Base-by-base conservation (phyloP, 2,329 filamentous ascomycete genomes). In the Mycosphaerella arachidis region DNA sequence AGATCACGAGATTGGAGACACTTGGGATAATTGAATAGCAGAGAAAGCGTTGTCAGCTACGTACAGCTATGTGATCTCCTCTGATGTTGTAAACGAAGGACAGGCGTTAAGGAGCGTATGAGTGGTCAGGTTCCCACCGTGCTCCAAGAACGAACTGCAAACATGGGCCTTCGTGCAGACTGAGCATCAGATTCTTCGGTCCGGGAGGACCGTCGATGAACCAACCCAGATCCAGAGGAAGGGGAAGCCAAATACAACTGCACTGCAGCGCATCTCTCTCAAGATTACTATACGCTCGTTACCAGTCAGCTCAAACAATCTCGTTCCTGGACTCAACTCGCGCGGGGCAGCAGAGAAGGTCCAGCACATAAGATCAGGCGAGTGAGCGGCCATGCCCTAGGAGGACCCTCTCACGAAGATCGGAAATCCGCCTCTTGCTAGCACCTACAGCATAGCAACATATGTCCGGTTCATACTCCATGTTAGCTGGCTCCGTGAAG, bases 381-480 rank as follows among this genome's bases (percentile, higher is more conserved):
- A 71, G 63, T 66, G 70, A 72, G 67, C 68, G 69, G 65, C 65
- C 70, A 73, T 73, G 58, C 71, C 70, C 71, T 62, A 71, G 70
- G 55, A 63, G 64, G 62, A 65, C 63, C 65, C 66, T 69, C 68
- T 68, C 67, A 61, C 67, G 62, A 70, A 66, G 68, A 71, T 70
- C 62, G 61, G 66, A 64, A 66, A 63, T 64, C 61, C 69, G 59
- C 68, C 70, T 71, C 67, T 66, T 72, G 69, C 65, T 68, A 68
- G 66, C 66, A 51, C 62, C 62, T 58, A 50, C 52, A 66, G 62
- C 57, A 68, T 68, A 67, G 59, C 69, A 72, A 69, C 70, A 73
- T 54, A 67, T 73, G 71, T 71, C 71, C 71, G 71, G 70, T 65
- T 68, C 70, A 43, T 71, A 60, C 58, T 60, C 43, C 54, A 61